phyloP scores from a whole-genome alignment of 192 early-diverging fungal species.

The Coemansia aciculifera region DNA sequence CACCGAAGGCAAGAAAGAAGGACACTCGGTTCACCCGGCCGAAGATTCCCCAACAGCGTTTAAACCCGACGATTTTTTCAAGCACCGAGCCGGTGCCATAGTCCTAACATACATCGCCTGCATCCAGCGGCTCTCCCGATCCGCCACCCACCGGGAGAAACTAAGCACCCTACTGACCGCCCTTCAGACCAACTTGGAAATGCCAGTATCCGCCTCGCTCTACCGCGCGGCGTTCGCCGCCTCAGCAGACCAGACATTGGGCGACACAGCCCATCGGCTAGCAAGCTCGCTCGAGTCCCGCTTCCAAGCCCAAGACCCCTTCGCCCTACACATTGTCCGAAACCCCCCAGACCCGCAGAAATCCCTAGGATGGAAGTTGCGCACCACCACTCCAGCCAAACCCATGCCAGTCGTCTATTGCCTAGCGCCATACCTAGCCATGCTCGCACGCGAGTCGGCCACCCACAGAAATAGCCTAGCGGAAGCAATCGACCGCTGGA shows the following conservation, averaged over 20 bases:
- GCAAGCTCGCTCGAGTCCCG: conserved; percentile 14
- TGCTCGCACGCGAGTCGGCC: conserved; percentile 9
- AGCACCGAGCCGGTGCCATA: conserved; percentile 5
- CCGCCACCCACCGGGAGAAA: neutral
- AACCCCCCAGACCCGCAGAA: too few species aligned
- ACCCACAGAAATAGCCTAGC: neutral
- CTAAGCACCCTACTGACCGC: neutral
- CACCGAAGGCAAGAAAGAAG: neutral
- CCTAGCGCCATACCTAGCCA: conserved; percentile 22
- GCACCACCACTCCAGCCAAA: neutral
- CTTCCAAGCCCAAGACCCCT: conserved; percentile 6
- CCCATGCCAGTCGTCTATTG: conserved; percentile 3
- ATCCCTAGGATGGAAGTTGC: conserved; percentile 17
- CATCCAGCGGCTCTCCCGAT: neutral
- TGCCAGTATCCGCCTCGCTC: conserved; percentile 25
- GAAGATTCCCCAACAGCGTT: neutral
- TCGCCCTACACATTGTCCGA: conserved; percentile 6
- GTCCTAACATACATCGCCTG: conserved; percentile 11
- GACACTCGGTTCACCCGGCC: neutral
- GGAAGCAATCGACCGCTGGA: conserved; percentile 13
- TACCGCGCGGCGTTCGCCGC: conserved; percentile 21
- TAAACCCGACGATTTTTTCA: neutral
- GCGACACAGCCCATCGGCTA: neutral
- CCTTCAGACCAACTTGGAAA: neutral
- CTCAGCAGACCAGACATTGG: conserved; percentile 1